These are phyloP conservation scores for Epichloe elymi DNA, from an alignment of 2,329 filamentous ascomycete species.

Conservation along the genomic window DNA sequence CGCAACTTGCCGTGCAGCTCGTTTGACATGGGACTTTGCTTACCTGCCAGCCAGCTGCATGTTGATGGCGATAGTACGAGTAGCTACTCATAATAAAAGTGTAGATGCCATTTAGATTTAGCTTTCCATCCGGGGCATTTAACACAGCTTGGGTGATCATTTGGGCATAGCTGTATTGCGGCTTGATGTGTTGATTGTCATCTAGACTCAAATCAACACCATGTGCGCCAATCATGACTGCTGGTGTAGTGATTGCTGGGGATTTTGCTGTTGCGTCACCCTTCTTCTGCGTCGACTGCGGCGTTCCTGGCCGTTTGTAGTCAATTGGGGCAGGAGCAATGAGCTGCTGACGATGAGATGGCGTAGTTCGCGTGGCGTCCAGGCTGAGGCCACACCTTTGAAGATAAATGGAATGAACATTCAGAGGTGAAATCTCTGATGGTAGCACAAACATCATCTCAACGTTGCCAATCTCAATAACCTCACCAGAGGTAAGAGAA, in stretches of 20 bases:
- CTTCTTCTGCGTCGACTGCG: slow-evolving; percentile 31
- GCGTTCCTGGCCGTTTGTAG: slow-evolving; percentile 48
- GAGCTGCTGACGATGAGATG: slow-evolving; percentile 28
- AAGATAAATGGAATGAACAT: slow-evolving; percentile 56
- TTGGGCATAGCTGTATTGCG: slow-evolving; percentile 90
- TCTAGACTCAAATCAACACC: slow-evolving; percentile 71
- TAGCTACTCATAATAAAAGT: slow-evolving; percentile 84
- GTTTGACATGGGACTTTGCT: slow-evolving; percentile 15
- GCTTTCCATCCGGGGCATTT: slow-evolving; percentile 70
- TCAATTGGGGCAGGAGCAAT: slow-evolving; percentile 48
- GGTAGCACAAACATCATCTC: slow-evolving; percentile 99
- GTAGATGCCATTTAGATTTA: slow-evolving; percentile 88
- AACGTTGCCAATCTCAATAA: slow-evolving; percentile 81
- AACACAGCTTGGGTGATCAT: slow-evolving; percentile 95
- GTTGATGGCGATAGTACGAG: slow-evolving; percentile 79
- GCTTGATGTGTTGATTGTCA: slow-evolving; percentile 80
- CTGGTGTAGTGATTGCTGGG: slow-evolving; percentile 22
- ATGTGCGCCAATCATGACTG: slow-evolving; percentile 26
- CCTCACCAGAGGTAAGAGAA: slow-evolving; percentile 68
- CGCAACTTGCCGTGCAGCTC: neutral
- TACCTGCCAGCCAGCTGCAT: slow-evolving; percentile 76
- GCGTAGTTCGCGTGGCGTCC: slow-evolving; percentile 16
- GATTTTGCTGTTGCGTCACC: slow-evolving; percentile 15
- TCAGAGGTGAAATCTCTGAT: slow-evolving; percentile 50
- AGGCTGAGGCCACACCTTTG: slow-evolving; percentile 47